A percentile compares a stretch with the other conserved stretches of the same genome.
Conservation (phyloP, 2,329 filamentous ascomycete species). For the Penicillium sp. region DNA sequence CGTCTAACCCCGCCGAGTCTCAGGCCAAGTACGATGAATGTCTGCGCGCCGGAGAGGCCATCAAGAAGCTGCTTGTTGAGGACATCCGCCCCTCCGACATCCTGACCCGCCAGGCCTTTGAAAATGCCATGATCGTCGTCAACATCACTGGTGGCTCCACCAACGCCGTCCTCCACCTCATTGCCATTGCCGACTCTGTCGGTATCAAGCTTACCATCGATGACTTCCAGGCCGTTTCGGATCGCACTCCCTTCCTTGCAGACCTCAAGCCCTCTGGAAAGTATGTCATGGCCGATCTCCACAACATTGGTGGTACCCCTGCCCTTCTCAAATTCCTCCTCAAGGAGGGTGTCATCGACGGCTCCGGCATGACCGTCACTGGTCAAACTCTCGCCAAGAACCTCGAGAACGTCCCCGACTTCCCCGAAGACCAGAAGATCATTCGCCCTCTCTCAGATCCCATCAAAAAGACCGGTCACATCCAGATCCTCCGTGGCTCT, state of each 20-base stretch:
- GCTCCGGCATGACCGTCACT: conserved; percentile 65
- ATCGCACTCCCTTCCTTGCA: conserved; percentile 78
- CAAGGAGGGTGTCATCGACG: conserved; percentile 63
- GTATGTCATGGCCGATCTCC: conserved; percentile 65
- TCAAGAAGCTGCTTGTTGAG: conserved; percentile 74
- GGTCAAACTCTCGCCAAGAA: conserved; percentile 65
- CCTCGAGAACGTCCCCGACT: conserved; percentile 63
- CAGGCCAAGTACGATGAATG: conserved; percentile 75
- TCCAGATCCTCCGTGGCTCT: conserved; percentile 73
- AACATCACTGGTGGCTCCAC: conserved; percentile 84
- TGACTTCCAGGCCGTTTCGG: conserved; percentile 82
- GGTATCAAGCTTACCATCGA: conserved; percentile 83
- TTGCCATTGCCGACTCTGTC: conserved; percentile 81
- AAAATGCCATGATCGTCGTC: conserved; percentile 83
- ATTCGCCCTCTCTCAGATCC: conserved; percentile 71
- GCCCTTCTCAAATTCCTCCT: conserved; percentile 63
- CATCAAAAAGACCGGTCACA: conserved; percentile 72
- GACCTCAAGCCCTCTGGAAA: conserved; percentile 79
- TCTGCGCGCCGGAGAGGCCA: conserved; percentile 70
- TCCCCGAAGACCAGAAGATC: conserved; percentile 72
- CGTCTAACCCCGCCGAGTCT: conserved; percentile 77
- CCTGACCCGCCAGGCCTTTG: conserved; percentile 78
- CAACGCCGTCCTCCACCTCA: conserved; percentile 82
- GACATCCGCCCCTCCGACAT: conserved; percentile 80
- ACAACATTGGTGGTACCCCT: conserved; percentile 62